Conservation (phyloP, 352 stramenopile genomes). For the Saprolegnia diclina region DNA sequence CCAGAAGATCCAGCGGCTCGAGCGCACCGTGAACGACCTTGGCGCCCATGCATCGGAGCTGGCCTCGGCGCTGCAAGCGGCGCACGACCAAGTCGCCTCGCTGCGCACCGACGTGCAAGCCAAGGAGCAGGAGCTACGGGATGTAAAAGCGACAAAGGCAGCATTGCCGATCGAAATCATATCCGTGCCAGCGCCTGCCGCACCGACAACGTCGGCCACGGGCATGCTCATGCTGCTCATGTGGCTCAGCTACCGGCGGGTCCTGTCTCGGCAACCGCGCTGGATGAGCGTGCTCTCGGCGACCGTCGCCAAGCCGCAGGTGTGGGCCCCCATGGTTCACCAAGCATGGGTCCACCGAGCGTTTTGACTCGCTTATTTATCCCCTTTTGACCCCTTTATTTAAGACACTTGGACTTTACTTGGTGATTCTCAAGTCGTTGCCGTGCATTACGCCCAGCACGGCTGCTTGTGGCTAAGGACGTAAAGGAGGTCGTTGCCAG, state of each 20-base stretch:
- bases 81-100: not conserved
- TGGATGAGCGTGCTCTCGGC: not conserved
- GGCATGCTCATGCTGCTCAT: conserved; percentile 5
- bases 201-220: not conserved
- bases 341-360: not conserved
- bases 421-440: too few species aligned
- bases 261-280: not conserved
- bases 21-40: not conserved
- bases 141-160: not conserved
- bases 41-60: not conserved
- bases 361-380: conserved; percentile 7
- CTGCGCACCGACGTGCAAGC: not conserved
- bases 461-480: conserved; percentile 77
- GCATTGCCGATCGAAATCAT: not conserved
- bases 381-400: conserved; percentile 32
- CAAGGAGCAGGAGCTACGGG: not conserved
- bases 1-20: not conserved
- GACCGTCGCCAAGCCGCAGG: not conserved
- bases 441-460: conserved; percentile 28
- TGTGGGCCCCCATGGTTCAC: not conserved
- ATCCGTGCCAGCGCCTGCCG: not conserved
- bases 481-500: conserved; percentile 80
- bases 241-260: not conserved
- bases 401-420: too few species aligned
- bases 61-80: not conserved